These are phyloP conservation scores for Ceratobasidium sp. DNA, from an alignment of 1,284 basidiomycete genomes.

Conservation along the genomic window DNA sequence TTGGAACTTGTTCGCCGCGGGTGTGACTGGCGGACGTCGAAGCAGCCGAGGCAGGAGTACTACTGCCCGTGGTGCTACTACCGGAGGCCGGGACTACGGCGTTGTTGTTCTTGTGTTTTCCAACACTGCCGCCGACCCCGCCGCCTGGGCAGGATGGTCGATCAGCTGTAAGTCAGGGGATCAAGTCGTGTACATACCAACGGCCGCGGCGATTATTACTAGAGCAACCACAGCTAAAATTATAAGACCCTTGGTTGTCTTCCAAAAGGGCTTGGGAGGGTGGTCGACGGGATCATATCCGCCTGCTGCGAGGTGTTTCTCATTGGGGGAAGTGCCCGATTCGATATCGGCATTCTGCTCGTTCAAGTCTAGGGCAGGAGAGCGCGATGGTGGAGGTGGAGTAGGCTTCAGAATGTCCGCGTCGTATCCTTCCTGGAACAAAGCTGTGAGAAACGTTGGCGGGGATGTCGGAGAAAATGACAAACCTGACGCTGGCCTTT, in stretches of 20 bases:
- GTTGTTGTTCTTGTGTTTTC: not conserved
- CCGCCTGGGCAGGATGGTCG: not conserved
- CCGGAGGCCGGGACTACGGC: not conserved
- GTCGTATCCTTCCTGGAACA: slow-evolving; percentile 33
- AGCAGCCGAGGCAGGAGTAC: not conserved
- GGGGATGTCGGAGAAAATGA: not conserved
- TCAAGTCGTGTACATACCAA: slow-evolving; percentile 1
- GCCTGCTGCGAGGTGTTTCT: slow-evolving; percentile 35
- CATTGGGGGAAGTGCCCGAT: slow-evolving; percentile 20
- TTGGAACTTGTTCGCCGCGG: not conserved
- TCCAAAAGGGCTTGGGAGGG: slow-evolving; percentile 24
- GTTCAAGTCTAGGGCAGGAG: not conserved
- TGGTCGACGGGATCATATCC: slow-evolving; percentile 21
- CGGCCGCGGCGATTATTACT: slow-evolving; percentile 13
- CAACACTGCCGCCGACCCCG: slow-evolving; percentile 13
- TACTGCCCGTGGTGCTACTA: not conserved
- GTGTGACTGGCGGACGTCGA: not conserved
- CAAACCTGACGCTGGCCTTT: slow-evolving; percentile 35
- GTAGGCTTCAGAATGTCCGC: slow-evolving; percentile 36
- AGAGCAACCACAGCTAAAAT: slow-evolving; percentile 33
- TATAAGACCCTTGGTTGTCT: slow-evolving; percentile 36
- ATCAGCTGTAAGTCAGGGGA: not conserved
- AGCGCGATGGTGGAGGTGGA: slow-evolving; percentile 3
- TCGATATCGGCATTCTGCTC: slow-evolving; percentile 24
- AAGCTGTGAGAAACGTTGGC: not conserved